A percentile compares a stretch with the other conserved stretches of the same genome.
phyloP scores from a whole-genome alignment of 2,329 filamentous ascomycete species.

The Apiospora koreana region DNA sequence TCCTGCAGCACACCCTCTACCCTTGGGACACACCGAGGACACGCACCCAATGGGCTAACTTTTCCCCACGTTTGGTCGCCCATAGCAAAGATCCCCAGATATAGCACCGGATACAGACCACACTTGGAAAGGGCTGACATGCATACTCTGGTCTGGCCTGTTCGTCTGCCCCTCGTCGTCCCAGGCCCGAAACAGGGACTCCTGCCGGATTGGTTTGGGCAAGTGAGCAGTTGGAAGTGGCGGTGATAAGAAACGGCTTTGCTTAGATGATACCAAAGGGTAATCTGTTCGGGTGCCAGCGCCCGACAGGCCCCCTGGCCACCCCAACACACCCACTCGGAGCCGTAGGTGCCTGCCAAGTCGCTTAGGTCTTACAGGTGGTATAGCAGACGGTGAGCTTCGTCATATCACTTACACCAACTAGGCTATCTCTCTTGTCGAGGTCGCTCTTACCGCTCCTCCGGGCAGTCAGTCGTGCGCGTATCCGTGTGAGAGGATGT shows the following conservation, averaged over 20 bases:
- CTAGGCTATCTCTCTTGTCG: neutral
- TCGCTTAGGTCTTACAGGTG: neutral
- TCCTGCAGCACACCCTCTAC: neutral
- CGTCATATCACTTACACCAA: neutral
- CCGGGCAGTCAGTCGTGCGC: neutral
- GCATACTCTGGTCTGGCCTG: neutral
- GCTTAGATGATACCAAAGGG: neutral
- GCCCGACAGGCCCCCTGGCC: neutral
- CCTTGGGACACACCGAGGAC: neutral
- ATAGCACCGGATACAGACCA: neutral
- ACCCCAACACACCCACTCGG: neutral
- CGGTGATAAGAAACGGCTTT: neutral
- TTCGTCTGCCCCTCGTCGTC: neutral
- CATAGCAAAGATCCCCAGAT: neutral
- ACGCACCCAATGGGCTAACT: neutral
- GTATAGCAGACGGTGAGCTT: neutral
- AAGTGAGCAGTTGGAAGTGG: neutral
- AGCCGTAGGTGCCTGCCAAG: neutral
- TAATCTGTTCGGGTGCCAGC: neutral
- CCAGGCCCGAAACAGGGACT: constrained; percentile 1
- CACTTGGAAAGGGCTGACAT: neutral
- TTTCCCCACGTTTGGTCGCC: neutral
- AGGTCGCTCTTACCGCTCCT: neutral
- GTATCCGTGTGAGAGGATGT: neutral
- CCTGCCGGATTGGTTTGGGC: neutral